A percentile compares a stretch with the other conserved stretches of the same genome.
phyloP scores from a whole-genome alignment of 768 basidiomycete species.

The Gloeostereum incarnatum region DNA sequence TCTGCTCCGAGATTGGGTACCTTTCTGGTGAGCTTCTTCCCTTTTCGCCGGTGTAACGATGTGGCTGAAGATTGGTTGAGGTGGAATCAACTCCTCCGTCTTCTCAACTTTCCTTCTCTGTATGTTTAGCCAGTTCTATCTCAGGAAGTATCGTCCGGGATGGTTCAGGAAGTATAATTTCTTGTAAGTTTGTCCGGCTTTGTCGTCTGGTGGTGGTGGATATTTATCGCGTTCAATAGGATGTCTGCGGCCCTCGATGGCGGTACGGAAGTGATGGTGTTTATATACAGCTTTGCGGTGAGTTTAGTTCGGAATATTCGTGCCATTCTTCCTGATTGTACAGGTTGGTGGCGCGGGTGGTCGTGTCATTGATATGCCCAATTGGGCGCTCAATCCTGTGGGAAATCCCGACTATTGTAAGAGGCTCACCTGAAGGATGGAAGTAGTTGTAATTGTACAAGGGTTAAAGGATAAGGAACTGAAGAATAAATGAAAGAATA shows the following conservation, averaged over 20 bases:
- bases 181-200: too few relatives aligned
- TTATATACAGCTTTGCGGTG: conserved; percentile 31
- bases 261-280: conserved; percentile 28
- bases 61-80: conserved; percentile 10
- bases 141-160: conserved; percentile 20
- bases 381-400: conserved; percentile 22
- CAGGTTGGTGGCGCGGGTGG: conserved; percentile 31
- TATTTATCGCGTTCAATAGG: too few relatives aligned
- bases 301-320: neutral
- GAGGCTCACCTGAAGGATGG: too few relatives aligned
- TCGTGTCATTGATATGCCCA: conserved; percentile 22
- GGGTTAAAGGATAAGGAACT: too few relatives aligned
- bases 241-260: conserved; percentile 10
- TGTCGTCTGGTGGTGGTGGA: too few relatives aligned
- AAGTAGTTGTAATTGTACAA: too few relatives aligned
- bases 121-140: conserved; percentile 24
- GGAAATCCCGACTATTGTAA: conserved; percentile 16
- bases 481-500: too few relatives aligned
- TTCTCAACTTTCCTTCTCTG: conserved; percentile 12
- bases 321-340: neutral
- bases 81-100: conserved; percentile 15
- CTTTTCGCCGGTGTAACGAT: neutral
- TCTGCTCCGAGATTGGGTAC: conserved; percentile 13
- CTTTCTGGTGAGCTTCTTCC: conserved; percentile 3
- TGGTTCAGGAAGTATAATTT: conserved; percentile 24